Evolutionary conservation across 2,329 filamentous ascomycete species (phyloP).

Genomic region (Pestalotiopsis sp.): DNA sequence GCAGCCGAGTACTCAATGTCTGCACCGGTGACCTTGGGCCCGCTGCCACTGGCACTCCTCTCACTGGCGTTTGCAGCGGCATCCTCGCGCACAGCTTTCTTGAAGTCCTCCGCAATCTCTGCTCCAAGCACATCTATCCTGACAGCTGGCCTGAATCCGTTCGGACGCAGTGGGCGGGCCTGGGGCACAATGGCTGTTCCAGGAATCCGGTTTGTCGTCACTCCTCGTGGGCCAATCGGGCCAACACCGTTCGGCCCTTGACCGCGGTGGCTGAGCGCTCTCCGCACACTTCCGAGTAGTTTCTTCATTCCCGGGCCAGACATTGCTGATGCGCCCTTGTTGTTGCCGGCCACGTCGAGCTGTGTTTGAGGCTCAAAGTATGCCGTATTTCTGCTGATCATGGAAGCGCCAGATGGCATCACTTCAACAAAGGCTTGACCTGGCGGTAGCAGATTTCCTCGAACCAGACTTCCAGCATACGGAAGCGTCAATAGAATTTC

Average conservation of each 20-base stretch:
- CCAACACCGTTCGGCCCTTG: constrained; percentile 49
- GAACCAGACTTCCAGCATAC: constrained; percentile 81
- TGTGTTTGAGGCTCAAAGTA: constrained; percentile 48
- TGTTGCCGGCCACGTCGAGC: constrained; percentile 35
- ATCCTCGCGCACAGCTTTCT: constrained; percentile 71
- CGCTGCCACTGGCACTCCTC: constrained; percentile 25
- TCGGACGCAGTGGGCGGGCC: constrained; percentile 42
- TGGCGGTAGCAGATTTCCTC: constrained; percentile 83
- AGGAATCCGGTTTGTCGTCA: constrained; percentile 60
- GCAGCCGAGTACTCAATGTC: constrained; percentile 45
- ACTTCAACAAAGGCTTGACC: constrained; percentile 79
- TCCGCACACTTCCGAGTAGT: constrained; percentile 82
- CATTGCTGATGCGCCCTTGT: constrained; percentile 59
- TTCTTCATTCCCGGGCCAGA: constrained; percentile 80
- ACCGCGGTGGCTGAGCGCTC: constrained; percentile 70
- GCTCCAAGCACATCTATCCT: constrained; percentile 85
- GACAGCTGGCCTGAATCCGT: constrained; percentile 53
- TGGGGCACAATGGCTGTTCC: constrained; percentile 64
- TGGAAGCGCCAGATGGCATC: constrained; percentile 52
- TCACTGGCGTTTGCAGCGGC: constrained; percentile 40
- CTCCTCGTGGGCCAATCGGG: constrained; percentile 52
- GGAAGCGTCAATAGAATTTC: constrained; percentile 65
- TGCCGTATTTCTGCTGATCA: constrained; percentile 56
- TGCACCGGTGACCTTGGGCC: constrained; percentile 29
- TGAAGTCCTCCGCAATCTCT: constrained; percentile 77